phyloP scores from a whole-genome alignment of 179 eudicot genomes.

The Dionaea muscipula region DNA sequence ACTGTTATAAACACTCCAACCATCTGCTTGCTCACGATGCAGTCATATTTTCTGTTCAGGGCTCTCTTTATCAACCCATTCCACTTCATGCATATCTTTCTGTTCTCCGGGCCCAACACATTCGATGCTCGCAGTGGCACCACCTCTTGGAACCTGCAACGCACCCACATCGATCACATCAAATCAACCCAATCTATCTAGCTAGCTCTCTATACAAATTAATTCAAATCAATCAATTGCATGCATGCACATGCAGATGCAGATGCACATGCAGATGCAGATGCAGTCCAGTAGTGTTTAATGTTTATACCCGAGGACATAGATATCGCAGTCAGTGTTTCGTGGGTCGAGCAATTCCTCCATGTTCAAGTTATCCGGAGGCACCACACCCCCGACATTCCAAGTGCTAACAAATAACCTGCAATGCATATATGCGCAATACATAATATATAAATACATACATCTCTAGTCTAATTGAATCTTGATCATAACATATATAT shows the following conservation, averaged over 20 bases:
- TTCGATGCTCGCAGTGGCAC: constrained; percentile 38
- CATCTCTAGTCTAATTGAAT: too few relatives aligned
- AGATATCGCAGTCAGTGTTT: constrained; percentile 22
- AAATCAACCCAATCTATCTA: too few relatives aligned
- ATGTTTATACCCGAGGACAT: constrained; percentile 50
- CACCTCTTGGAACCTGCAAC: constrained; percentile 42
- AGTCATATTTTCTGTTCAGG: constrained; percentile 28
- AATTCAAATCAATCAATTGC: too few relatives aligned
- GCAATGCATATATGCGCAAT: background rate
- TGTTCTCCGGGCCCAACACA: constrained; percentile 31
- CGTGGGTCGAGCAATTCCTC: constrained; percentile 23
- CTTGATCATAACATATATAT: too few relatives aligned
- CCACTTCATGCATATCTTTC: constrained; percentile 27
- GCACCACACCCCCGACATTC: constrained; percentile 30
- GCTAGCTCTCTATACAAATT: too few relatives aligned
- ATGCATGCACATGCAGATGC: too few relatives aligned
- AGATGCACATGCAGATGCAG: too few relatives aligned
- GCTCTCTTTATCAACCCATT: constrained; percentile 28
- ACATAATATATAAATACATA: background rate
- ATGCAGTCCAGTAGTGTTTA: too few relatives aligned
- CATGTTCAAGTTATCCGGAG: constrained; percentile 16
- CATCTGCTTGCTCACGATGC: constrained; percentile 36
- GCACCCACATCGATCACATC: too few relatives aligned
- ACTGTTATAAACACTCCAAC: constrained; percentile 31
- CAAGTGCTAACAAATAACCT: constrained; percentile 27